A percentile compares a stretch with the other conserved stretches of the same genome.
phyloP scores from a whole-genome alignment of 805 yeast species.

The Pichia heedii region DNA sequence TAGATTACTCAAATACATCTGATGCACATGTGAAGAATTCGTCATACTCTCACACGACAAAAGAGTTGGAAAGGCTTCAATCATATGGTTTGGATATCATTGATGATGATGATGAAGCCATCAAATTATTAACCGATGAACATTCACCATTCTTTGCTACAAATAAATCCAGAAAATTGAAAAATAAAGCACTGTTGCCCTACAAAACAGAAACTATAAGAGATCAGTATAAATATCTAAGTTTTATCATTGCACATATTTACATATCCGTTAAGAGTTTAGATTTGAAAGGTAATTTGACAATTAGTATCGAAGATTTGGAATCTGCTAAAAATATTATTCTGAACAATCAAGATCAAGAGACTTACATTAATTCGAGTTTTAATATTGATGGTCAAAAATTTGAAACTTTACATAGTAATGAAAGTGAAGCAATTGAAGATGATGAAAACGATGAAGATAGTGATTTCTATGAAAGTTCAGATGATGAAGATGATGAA shows the following conservation, averaged over 20 bases:
- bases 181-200: slow-evolving; percentile 41
- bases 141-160: slow-evolving; percentile 20
- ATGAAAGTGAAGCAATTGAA: slow-evolving; percentile 27
- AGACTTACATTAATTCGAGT: slow-evolving; percentile 40
- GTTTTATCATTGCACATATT: slow-evolving; percentile 72
- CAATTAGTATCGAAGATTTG: slow-evolving; percentile 60
- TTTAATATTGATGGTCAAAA: slow-evolving; percentile 28
- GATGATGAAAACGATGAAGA: slow-evolving; percentile 33
- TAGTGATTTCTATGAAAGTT: slow-evolving; percentile 24
- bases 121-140: slow-evolving; percentile 16
- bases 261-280: slow-evolving; percentile 68
- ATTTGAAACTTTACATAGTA: slow-evolving; percentile 19
- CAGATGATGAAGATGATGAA: slow-evolving; percentile 33
- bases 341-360: slow-evolving; percentile 28
- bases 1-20: slow-evolving; percentile 1
- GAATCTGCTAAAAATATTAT: slow-evolving; percentile 29
- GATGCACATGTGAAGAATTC: slow-evolving; percentile 1
- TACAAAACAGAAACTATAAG: slow-evolving; percentile 59
- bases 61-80: slow-evolving; percentile 18
- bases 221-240: slow-evolving; percentile 64
- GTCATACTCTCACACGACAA: slow-evolving; percentile 1
- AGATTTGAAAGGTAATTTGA: slow-evolving; percentile 64
- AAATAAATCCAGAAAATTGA: slow-evolving; percentile 13
- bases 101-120: slow-evolving; percentile 32
- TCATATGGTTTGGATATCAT: slow-evolving; percentile 50